Conservation (phyloP, 441 rosid species). For the Brassica hybrid region DNA sequence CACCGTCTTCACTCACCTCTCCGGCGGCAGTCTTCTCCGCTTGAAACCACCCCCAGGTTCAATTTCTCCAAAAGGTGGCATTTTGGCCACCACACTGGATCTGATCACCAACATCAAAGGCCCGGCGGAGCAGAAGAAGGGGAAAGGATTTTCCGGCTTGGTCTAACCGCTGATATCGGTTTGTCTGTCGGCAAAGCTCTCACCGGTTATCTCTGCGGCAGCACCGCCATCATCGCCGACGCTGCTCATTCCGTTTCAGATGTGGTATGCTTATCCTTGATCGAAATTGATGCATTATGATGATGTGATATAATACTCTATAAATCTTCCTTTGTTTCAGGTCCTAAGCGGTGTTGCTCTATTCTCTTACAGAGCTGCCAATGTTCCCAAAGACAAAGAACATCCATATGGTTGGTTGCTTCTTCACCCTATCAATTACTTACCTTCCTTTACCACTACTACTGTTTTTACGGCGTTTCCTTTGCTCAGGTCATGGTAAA, state of each 20-base stretch:
- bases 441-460: not conserved
- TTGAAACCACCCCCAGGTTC: too few species aligned
- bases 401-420: conserved; percentile 91
- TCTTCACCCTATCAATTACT: conserved; percentile 38
- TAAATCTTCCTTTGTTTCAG: conserved; percentile 47
- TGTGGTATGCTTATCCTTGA: conserved; percentile 33
- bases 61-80: conserved; percentile 70
- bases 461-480: not conserved
- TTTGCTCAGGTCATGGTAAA: conserved; percentile 77
- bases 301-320: too few species aligned
- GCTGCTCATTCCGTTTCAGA: conserved; percentile 50
- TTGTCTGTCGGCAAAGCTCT: conserved; percentile 42
- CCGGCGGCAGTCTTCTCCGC: conserved; percentile 16
- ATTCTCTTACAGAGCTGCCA: conserved; percentile 85
- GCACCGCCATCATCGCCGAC: conserved; percentile 49
- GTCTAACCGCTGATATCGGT: conserved; percentile 56
- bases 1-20: conserved; percentile 27
- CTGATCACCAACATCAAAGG: conserved; percentile 18
- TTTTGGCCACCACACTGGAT: conserved; percentile 57
- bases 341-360: conserved; percentile 94
- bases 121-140: conserved; percentile 48
- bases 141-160: conserved; percentile 77
- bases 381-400: conserved; percentile 85
- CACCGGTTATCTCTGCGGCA: conserved; percentile 48
- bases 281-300: not conserved